Base-by-base conservation (phyloP, 179 eudicot species). In the Amaranthus tricolor region DNA sequence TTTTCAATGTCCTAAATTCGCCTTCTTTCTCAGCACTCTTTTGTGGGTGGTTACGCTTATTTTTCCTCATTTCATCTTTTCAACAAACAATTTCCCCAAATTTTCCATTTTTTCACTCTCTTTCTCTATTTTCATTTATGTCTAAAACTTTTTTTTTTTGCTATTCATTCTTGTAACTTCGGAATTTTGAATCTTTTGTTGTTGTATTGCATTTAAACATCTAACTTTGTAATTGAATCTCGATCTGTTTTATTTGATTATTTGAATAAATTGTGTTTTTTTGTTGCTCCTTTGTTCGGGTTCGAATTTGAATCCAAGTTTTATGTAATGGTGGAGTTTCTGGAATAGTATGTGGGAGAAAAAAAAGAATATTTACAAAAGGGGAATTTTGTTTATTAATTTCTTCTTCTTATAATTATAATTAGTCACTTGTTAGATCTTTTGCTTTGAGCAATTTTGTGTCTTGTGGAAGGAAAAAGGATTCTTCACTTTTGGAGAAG, bases 401-500 rank as follows among this genome's bases (percentile, higher is more conserved):
- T 21, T 64, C 11, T 58, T 17, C 14, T 61, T 61, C 6, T 13
- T 40, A 2, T 43, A 5, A 60, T 75, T 40, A 24, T 12, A 54
- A 54, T 53, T 45, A 52, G 14, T 60, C 24, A 43, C 48, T 31
- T 59, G 67, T 67, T 73, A 77, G 80, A 72, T 81, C 84, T 77
- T 73, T 70, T 24, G 19, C 81, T 77, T 77, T 81, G 70, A 77
- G 76, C 78, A 77, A 73, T 49, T 58, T 76, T 77, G 68, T 62
- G 65, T 66, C 61, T 67, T 74, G 72, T 73, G 74, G 52, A 72
- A 69, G 50, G n/a, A 50, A 70, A 70, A 71, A 68, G 74, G 69
- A 6, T 77, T 73, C 75, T 73, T 73, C 74, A 17, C 66, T 48
- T 74, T 68, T 52, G 66, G 55, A 58, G 58, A 76, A 60, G 79